Evolutionary conservation across 148 eudicot genomes (phyloP), one percentile per base, ranked within the genome.

Genomic region (Amaranthus palmeri): DNA sequence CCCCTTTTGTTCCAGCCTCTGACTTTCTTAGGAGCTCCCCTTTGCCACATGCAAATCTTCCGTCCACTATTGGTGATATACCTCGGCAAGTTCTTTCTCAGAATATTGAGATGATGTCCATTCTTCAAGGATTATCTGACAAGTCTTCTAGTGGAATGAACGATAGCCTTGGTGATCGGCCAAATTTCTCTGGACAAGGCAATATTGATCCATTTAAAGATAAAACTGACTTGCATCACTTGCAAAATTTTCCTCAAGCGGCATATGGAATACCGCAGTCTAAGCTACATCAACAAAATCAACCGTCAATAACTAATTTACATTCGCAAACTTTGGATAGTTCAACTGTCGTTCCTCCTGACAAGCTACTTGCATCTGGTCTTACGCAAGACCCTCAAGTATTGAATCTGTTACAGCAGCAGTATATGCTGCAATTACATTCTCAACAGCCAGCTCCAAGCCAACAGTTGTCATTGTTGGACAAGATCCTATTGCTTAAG

Each of bases 341-440:
- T 74, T 71, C 88, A 45, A 65, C 71, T 42, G 76, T 77, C 18
- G 76, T 77, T 13, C 77, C 84, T 72, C 66, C 83, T 48, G 99
- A 95, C 59, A 89, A 81, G 73, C 73, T 90, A 51, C 85, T 90
- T 51, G 65, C 92, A 68, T 79, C 97, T 68, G 90, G 90, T 71
- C 78, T 86, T 25, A 68, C 86, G 57, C 96, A 90, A 76, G 96
- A 96, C 75, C 90, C 91, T 8, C 99, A 96, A 73, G 11, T 91
- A 10, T 52, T 85, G 13, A 86, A 74, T 81, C 75, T 92, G 80
- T 76, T 96, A 73, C 99, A 96, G 72, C 99, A 96, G 74, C 96
- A 90, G 63, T 84, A 90, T 71, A 70, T 96, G 77, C 54, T 88
- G 78, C 97, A 89, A 70, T 64, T 86, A 73, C 96, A 92, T 58